Conservation (phyloP, 208 protist genomes). For the Trypanosoma grayi region DNA sequence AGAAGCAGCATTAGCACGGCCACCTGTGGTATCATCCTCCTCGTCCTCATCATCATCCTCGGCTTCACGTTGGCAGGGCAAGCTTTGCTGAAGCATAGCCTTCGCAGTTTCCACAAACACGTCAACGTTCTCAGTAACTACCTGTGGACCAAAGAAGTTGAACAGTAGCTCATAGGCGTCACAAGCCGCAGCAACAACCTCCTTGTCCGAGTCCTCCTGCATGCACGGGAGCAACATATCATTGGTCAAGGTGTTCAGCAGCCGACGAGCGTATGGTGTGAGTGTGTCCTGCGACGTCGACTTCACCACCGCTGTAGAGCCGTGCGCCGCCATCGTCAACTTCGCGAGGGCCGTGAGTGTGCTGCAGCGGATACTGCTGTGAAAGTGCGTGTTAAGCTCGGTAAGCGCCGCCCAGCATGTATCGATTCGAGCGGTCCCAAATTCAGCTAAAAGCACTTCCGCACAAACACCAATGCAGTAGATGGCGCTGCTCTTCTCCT, state of each 20-base stretch:
- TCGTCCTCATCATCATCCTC: constrained; percentile 42
- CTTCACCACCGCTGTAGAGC: constrained; percentile 21
- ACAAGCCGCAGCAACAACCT: constrained; percentile 70
- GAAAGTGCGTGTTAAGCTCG: constrained; percentile 50
- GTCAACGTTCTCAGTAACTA: constrained; percentile 35
- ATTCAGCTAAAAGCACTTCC: constrained; percentile 41
- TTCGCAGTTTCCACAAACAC: constrained; percentile 45
- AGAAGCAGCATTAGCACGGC: background rate
- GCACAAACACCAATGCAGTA: constrained; percentile 84
- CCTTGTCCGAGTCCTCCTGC: constrained; percentile 57
- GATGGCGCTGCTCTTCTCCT: constrained; percentile 80
- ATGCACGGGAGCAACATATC: constrained; percentile 46
- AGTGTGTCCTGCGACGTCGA: constrained; percentile 50
- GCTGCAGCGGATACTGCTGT: constrained; percentile 70
- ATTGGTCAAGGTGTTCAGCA: constrained; percentile 51
- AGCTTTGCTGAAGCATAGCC: constrained; percentile 50
- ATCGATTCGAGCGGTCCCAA: constrained; percentile 47
- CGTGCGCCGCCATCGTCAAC: constrained; percentile 56
- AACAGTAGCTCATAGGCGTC: constrained; percentile 61
- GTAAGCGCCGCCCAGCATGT: constrained; percentile 51
- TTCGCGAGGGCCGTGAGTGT: constrained; percentile 55
- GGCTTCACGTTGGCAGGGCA: constrained; percentile 38
- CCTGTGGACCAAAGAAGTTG: constrained; percentile 74
- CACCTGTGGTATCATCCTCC: constrained; percentile 25
- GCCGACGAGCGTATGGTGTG: constrained; percentile 32